Conservation (phyloP, 2,329 filamentous ascomycete species). For the Capronia coronata region DNA sequence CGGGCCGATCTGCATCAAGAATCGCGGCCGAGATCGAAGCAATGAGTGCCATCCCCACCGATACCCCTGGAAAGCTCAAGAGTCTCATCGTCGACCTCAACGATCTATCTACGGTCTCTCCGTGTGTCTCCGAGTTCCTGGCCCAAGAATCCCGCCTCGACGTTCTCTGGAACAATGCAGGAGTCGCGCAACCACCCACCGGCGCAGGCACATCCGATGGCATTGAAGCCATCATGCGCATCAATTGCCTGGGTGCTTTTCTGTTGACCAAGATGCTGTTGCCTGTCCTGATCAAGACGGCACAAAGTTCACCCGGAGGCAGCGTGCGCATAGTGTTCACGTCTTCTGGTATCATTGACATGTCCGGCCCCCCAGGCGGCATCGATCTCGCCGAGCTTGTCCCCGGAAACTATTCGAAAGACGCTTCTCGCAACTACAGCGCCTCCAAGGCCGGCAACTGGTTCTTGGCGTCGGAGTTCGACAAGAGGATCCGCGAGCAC, state of each 20-base stretch:
- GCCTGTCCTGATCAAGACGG: too few relatives aligned
- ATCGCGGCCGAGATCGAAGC: too few relatives aligned
- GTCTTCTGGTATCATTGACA: not conserved
- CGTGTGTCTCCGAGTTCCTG: conserved; percentile 35
- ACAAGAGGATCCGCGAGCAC: conserved; percentile 16
- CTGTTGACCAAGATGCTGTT: too few relatives aligned
- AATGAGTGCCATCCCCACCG: too few relatives aligned
- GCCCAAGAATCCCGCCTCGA: conserved; percentile 36
- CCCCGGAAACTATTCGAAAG: not conserved
- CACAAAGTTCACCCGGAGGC: conserved; percentile 12
- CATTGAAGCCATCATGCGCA: too few relatives aligned
- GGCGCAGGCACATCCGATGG: conserved; percentile 21
- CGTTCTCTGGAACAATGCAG: conserved; percentile 37
- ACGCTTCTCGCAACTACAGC: conserved; percentile 3
- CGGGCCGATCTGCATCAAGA: too few relatives aligned
- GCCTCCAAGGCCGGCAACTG: conserved; percentile 11
- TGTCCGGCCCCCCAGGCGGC: conserved; percentile 2
- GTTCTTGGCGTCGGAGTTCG: conserved; percentile 21
- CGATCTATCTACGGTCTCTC: conserved; percentile 38
- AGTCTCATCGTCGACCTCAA: conserved; percentile 38
- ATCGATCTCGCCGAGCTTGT: not conserved
- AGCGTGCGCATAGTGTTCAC: conserved; percentile 30
- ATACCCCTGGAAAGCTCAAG: conserved; percentile 30
- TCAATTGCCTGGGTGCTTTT: too few relatives aligned
- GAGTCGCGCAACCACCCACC: conserved; percentile 32